Base-by-base conservation (phyloP, 352 stramenopile genomes). In the Pythium folliculosum region DNA sequence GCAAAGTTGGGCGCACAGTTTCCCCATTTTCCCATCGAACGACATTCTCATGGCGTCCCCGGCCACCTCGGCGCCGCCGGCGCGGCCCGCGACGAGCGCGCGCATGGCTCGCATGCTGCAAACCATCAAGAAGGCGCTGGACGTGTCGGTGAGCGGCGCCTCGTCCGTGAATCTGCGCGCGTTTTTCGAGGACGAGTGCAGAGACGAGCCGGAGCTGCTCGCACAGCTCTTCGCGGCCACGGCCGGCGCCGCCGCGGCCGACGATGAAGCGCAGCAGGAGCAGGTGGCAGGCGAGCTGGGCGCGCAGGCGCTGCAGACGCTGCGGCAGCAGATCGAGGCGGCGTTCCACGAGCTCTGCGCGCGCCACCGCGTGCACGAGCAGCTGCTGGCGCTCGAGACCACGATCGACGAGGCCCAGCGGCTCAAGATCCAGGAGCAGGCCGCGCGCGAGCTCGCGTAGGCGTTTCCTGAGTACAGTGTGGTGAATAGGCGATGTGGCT, bases 91-190 rank as follows among this genome's bases (percentile, higher is more conserved):
- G 16, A 17, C 49, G 56, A 72, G 66, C 60, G 68, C 74, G 63
- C 80, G 79, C 23, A 80, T 80, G 73, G 73, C 79, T 63, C 78
- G 82, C 61, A 84, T 89, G 82, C 71, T 78, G 59, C 51, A 84
- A 64, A 87, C 84, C 37, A 72, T 89, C 0, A 77, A 85, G 69
- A 91, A 89, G 69, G 82, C 82, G 49, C 71, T 91, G 50, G 77
- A 89, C 47, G 77, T 87, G 25, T 85, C 80, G 22, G 73, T 89
- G 23, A 79, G 84, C 48, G 59, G 63, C 23, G 80, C 80, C 14
- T 83, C 77, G 21, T 58, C 76, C 27, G 74, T 81, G 32, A 72
- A 84, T 47, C 53, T 91, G n/a, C 76, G 74, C 17, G 71, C 67
- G 58, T 80, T 75, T 61, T 73, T 89, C 32, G 78, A 89, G 69